These are phyloP conservation scores for Fraxinus sp. DNA, from an alignment of 305 asterid species.

Conservation along the genomic window DNA sequence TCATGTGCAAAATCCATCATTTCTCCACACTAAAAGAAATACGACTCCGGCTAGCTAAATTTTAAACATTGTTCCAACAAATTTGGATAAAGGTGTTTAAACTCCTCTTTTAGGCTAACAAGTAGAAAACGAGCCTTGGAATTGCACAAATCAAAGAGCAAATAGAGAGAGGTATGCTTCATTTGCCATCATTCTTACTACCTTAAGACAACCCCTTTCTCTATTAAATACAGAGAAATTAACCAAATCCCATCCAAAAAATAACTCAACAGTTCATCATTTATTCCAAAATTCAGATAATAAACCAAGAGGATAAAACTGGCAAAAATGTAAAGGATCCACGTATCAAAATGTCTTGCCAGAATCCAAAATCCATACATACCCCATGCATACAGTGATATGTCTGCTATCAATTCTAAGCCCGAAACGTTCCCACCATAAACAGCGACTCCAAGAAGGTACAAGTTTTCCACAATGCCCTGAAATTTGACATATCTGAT, in stretches of 20 bases:
- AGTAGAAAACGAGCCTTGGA: background rate
- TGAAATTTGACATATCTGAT: conserved; percentile 1
- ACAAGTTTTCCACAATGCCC: conserved; percentile 22
- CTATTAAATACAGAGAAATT: background rate
- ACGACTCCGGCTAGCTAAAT: background rate
- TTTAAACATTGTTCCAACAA: background rate
- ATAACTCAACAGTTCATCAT: background rate
- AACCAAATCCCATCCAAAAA: background rate
- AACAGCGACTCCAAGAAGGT: conserved; percentile 42
- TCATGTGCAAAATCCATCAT: background rate
- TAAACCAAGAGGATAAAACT: background rate
- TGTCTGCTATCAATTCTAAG: conserved; percentile 46
- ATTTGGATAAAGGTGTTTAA: background rate
- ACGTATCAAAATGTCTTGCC: background rate
- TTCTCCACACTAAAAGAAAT: background rate
- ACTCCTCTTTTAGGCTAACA: background rate
- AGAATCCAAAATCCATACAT: conserved; percentile 24
- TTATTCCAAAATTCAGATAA: background rate
- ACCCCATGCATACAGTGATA: conserved; percentile 60
- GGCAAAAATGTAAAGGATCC: background rate
- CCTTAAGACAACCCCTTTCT: background rate
- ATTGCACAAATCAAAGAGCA: background rate
- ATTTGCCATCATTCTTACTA: background rate
- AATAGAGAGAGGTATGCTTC: background rate
- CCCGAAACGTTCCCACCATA: conserved; percentile 39